Conservation (phyloP, 1,139 yeast species). For the Saccharomyces hybrid region DNA sequence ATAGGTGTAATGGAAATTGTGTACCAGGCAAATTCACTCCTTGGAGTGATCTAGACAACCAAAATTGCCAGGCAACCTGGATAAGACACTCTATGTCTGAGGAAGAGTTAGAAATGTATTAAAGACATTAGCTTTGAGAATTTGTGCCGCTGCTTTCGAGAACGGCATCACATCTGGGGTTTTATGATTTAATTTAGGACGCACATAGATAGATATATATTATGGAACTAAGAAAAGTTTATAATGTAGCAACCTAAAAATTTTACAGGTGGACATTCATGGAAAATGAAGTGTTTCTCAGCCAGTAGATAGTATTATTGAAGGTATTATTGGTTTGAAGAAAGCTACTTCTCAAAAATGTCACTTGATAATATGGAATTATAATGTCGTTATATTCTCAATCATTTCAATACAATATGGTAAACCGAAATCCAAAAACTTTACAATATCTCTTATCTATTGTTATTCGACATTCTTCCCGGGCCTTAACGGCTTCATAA, state of each 20-base stretch:
- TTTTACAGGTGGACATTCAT: too few species aligned
- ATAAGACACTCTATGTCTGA: constrained; percentile 49
- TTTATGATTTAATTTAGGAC: background rate
- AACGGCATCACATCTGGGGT: background rate
- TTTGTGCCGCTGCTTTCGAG: background rate
- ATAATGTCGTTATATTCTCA: too few species aligned
- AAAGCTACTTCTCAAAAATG: background rate
- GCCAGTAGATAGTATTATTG: background rate
- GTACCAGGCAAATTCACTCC: constrained; percentile 40
- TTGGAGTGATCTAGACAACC: constrained; percentile 42
- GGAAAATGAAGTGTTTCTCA: too few species aligned
- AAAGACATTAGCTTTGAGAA: background rate
- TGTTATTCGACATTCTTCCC: background rate
- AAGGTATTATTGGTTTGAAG: background rate
- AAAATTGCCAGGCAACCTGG: constrained; percentile 74
- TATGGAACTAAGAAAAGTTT: background rate
- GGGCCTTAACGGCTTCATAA: background rate
- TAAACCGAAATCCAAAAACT: background rate
- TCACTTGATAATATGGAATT: background rate
- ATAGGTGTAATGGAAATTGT: constrained; percentile 37
- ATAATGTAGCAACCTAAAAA: background rate
- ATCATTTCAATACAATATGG: too few species aligned
- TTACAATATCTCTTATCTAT: background rate
- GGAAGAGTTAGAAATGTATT: constrained; percentile 28
- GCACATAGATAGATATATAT: background rate